Conservation (phyloP, 139 green algal genomes). For the Picochlorum sp. region DNA sequence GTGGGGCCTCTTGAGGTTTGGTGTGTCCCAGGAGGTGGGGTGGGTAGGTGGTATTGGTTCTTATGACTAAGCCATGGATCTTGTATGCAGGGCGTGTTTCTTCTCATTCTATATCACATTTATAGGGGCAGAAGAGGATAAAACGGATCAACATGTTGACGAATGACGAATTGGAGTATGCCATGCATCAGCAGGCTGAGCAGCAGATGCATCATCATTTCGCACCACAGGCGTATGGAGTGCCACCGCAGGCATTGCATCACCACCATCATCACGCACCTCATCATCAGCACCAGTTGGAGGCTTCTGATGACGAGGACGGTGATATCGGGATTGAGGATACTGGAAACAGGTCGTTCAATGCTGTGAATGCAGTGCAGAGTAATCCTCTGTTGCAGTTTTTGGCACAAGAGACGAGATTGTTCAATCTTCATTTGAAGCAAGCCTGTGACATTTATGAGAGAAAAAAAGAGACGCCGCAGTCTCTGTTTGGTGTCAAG, state of each 20-base stretch:
- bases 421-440: slow-evolving; percentile 27
- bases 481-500: slow-evolving; percentile 17
- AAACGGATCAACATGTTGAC: no score
- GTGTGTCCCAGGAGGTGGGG: no score
- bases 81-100: no score
- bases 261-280: background rate
- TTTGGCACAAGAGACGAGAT: slow-evolving; percentile 27
- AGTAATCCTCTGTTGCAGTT: slow-evolving; percentile 13
- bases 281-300: background rate
- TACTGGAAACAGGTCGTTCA: slow-evolving; percentile 90
- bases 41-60: no score
- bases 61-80: no score
- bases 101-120: no score
- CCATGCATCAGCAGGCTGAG: no score
- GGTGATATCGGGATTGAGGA: slow-evolving; percentile 52
- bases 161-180: no score
- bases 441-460: background rate
- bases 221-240: no score
- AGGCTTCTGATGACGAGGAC: background rate
- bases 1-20: no score
- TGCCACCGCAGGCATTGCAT: background rate
- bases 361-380: slow-evolving; percentile 69
- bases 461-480: slow-evolving; percentile 14
- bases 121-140: no score
- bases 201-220: no score